A percentile compares a stretch with the other conserved stretches of the same genome.
These are phyloP conservation scores for Penicillium brevicompactum DNA, from an alignment of 2,329 filamentous ascomycete species.

Conservation along the genomic window DNA sequence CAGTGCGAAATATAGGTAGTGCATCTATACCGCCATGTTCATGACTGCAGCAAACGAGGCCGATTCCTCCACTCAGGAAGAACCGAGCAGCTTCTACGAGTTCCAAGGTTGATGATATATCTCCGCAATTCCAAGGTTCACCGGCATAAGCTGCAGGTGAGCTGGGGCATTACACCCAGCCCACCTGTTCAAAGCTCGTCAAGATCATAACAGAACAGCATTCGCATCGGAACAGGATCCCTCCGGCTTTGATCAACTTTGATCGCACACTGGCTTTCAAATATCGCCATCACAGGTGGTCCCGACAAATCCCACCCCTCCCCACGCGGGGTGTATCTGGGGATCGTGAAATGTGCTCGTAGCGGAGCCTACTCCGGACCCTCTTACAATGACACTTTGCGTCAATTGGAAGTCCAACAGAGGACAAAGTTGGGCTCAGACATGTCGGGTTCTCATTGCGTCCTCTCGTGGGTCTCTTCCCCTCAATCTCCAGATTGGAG, in stretches of 20 bases:
- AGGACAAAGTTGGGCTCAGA: background rate
- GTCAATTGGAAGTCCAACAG: background rate
- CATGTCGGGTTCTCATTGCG: slow-evolving; percentile 20
- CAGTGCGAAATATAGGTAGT: no score
- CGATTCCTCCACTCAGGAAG: no score
- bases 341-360: background rate
- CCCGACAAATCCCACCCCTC: background rate
- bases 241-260: background rate
- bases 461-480: slow-evolving; percentile 1
- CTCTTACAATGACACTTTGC: background rate
- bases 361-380: slow-evolving; percentile 1
- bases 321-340: slow-evolving; percentile 3
- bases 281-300: background rate
- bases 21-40: no score
- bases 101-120: no score
- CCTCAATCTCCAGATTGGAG: slow-evolving; percentile 7
- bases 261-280: background rate
- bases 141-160: background rate
- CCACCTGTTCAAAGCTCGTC: background rate
- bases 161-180: background rate
- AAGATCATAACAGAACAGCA: background rate
- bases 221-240: background rate
- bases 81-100: no score
- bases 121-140: background rate
- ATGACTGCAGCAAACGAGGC: no score